Conservation (phyloP, 2,329 filamentous ascomycete genomes). For the Fusarium miscanthi region DNA sequence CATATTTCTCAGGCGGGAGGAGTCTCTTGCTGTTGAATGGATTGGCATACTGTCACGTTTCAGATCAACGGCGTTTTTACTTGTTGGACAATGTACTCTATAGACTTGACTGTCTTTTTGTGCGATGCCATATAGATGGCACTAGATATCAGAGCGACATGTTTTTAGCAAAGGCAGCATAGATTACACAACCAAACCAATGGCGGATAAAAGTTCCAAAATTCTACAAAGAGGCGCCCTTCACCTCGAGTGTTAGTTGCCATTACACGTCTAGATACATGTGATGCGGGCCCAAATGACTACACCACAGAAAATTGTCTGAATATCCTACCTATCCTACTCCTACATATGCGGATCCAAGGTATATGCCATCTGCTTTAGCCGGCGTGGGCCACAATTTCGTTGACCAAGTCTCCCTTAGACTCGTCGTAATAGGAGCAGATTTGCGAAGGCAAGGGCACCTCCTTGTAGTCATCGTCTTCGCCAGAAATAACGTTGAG, state of each 20-base stretch:
- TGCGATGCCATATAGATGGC: neutral
- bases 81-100: slow-evolving; percentile 19
- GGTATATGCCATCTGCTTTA: slow-evolving; percentile 53
- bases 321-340: slow-evolving; percentile 38
- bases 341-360: slow-evolving; percentile 36
- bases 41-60: neutral
- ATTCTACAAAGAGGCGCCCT: neutral
- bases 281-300: slow-evolving; percentile 2
- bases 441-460: slow-evolving; percentile 90
- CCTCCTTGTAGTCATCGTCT: slow-evolving; percentile 87
- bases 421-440: slow-evolving; percentile 76
- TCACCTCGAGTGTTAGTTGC: slow-evolving; percentile 13
- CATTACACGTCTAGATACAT: slow-evolving; percentile 25
- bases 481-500: slow-evolving; percentile 79
- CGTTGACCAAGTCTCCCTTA: slow-evolving; percentile 82
- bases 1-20: slow-evolving; percentile 4
- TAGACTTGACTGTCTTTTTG: slow-evolving; percentile 22
- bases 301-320: neutral
- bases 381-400: slow-evolving; percentile 95
- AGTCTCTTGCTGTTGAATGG: neutral
- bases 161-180: neutral
- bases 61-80: neutral
- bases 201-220: slow-evolving; percentile 7
- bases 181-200: slow-evolving; percentile 6
- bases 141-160: slow-evolving; percentile 12